Evolutionary conservation across 345 rosid genomes (phyloP), one percentile per base, ranked within the genome.

Genomic region (Raphanus raphanistrum): DNA sequence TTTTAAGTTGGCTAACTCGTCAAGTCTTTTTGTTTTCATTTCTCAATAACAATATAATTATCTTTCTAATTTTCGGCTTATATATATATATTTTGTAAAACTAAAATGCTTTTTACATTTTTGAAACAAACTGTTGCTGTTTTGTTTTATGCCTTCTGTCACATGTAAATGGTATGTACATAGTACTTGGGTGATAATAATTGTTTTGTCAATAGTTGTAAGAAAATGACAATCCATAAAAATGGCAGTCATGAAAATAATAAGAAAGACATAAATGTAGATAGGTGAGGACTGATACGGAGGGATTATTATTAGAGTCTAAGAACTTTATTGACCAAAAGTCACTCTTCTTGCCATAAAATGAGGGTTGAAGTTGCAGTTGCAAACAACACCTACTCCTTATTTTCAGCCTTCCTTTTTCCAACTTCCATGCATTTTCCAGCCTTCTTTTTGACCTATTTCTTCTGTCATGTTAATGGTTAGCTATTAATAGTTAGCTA

Each of bases 291-390:
- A 2, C 72, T n/a, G 57, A 15, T 50, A 21, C 15, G 57, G 57
- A 50, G 57, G 57, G 57, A 50, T 50, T 50, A 6, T n/a, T 11
- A 26, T n/a, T n/a, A 12, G 58, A 52, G 58, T 65, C 67, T 69
- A 65, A 57, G 36, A 71, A 58, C 72, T 78, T 78, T 78, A 21
- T 78, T 78, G 81, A 78, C 81, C 73, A 78, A 78, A 77, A 72
- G 81, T 71, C 55, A 71, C 52, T 13, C 62, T 16, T 71, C 41
- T 66, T 52, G 27, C 81, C 76, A 72, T 66, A 33, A 72, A 65
- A 78, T 58, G 60, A 72, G 76, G 81, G 27, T 43, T 63, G 70
- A 2, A 52, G 58, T 15, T 52, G 58, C 43, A 16, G 57, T 76
- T 76, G 21, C 60, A 45, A n/a, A 58, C 81, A 71, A 6, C 76